Conservation (phyloP, 2,329 filamentous ascomycete genomes). For the Venturia carpophila region DNA sequence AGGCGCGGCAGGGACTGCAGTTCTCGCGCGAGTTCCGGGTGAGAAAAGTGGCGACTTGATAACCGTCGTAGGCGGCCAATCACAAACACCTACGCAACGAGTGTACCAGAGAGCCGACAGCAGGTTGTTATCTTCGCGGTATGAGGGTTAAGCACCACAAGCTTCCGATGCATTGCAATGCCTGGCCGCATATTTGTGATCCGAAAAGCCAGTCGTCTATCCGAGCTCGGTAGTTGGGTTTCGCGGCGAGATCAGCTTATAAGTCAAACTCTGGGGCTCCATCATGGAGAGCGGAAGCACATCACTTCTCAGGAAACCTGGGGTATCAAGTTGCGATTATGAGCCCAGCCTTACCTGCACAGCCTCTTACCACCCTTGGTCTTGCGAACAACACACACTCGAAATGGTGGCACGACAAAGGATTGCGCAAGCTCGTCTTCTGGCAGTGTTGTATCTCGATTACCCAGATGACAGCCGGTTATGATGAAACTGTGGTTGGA, state of each 20-base stretch:
- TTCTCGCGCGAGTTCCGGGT: conserved; percentile 4
- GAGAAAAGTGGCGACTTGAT: conserved; percentile 5
- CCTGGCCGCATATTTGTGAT: not conserved
- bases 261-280: not conserved
- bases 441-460: conserved; percentile 16
- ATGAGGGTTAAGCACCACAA: not conserved
- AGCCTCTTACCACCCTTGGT: not conserved
- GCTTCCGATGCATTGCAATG: not conserved
- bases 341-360: not conserved
- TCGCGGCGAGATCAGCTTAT: not conserved
- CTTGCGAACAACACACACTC: not conserved
- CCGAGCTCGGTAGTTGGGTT: not conserved
- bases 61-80: not conserved
- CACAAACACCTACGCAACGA: not conserved
- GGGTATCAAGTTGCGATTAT: not conserved
- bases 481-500: conserved; percentile 46
- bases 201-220: not conserved
- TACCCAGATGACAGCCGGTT: conserved; percentile 36
- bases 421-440: conserved; percentile 8
- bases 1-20: not conserved
- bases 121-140: not conserved
- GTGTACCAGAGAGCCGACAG: not conserved
- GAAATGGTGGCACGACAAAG: conserved; percentile 15
- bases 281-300: not conserved
- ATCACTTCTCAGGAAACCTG: not conserved